A percentile compares a stretch with the other conserved stretches of the same genome.
These are phyloP conservation scores for Zasmidium cellare DNA, from an alignment of 2,329 filamentous ascomycete species.

Conservation along the genomic window DNA sequence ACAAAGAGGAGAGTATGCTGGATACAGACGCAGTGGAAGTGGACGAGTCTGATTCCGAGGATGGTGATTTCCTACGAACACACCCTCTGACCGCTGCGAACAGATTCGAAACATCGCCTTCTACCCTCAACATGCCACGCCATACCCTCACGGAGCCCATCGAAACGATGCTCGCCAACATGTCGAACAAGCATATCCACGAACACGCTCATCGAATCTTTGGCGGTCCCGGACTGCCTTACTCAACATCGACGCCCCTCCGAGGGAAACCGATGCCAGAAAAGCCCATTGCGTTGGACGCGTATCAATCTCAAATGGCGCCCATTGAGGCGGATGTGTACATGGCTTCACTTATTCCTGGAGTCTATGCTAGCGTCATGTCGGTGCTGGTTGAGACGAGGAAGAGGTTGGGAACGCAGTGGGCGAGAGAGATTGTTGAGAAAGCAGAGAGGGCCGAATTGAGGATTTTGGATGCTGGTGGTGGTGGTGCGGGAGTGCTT, in stretches of 20 bases:
- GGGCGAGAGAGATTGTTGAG: slow-evolving; percentile 65
- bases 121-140: slow-evolving; percentile 73
- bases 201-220: slow-evolving; percentile 72
- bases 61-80: slow-evolving; percentile 51
- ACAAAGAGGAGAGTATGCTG: slow-evolving; percentile 45
- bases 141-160: slow-evolving; percentile 70
- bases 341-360: slow-evolving; percentile 68
- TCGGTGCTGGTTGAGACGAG: slow-evolving; percentile 71
- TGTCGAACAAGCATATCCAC: slow-evolving; percentile 71
- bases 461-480: slow-evolving; percentile 72
- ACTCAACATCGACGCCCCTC: slow-evolving; percentile 71
- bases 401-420: slow-evolving; percentile 68
- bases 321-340: slow-evolving; percentile 76
- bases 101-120: slow-evolving; percentile 71
- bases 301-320: slow-evolving; percentile 66
- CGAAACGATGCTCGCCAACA: slow-evolving; percentile 60
- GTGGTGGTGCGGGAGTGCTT: slow-evolving; percentile 69
- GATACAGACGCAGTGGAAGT: slow-evolving; percentile 58
- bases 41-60: slow-evolving; percentile 55
- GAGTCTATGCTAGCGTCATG: slow-evolving; percentile 67
- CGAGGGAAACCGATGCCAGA: slow-evolving; percentile 59
- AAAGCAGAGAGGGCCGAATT: slow-evolving; percentile 57
- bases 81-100: slow-evolving; percentile 75
- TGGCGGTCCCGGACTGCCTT: slow-evolving; percentile 73
- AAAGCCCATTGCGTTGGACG: slow-evolving; percentile 64